phyloP scores from a whole-genome alignment of 805 yeast species.

The Barnettozyma populi region DNA sequence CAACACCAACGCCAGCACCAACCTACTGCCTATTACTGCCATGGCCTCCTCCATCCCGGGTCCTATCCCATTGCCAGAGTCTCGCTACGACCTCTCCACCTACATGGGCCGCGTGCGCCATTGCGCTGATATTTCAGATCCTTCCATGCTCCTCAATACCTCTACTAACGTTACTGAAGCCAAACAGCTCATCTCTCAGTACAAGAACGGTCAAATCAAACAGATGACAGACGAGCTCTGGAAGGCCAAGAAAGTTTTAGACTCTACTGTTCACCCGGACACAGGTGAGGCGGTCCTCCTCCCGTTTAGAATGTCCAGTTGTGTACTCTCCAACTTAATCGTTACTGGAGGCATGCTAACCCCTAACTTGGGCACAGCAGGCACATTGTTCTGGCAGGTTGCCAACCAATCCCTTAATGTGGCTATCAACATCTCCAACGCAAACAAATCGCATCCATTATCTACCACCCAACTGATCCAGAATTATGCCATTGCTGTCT shows the following conservation, averaged over 20 bases:
- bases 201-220: constrained; percentile 59
- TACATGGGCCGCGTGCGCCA: constrained; percentile 95
- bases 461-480: constrained; percentile 70
- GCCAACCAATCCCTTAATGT: constrained; percentile 96
- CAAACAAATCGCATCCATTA: constrained; percentile 91
- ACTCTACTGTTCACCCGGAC: constrained; percentile 94
- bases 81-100: constrained; percentile 71
- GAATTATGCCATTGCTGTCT: constrained; percentile 82
- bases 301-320: constrained; percentile 96
- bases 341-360: constrained; percentile 98
- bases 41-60: constrained; percentile 94
- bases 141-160: constrained; percentile 78
- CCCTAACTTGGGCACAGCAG: constrained; percentile 83
- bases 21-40: not conserved
- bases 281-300: constrained; percentile 88
- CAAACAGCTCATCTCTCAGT: constrained; percentile 60
- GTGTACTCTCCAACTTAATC: constrained; percentile 87
- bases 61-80: constrained; percentile 69
- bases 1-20: not conserved
- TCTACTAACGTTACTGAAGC: constrained; percentile 58
- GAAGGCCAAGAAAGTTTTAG: constrained; percentile 81
- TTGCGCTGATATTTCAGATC: constrained; percentile 90
- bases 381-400: constrained; percentile 96
- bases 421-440: constrained; percentile 93
- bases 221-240: constrained; percentile 78